Evolutionary conservation across 805 yeast genomes (phyloP), one percentile per base, ranked within the genome.

Genomic region (Kluyveromyces starmeri): DNA sequence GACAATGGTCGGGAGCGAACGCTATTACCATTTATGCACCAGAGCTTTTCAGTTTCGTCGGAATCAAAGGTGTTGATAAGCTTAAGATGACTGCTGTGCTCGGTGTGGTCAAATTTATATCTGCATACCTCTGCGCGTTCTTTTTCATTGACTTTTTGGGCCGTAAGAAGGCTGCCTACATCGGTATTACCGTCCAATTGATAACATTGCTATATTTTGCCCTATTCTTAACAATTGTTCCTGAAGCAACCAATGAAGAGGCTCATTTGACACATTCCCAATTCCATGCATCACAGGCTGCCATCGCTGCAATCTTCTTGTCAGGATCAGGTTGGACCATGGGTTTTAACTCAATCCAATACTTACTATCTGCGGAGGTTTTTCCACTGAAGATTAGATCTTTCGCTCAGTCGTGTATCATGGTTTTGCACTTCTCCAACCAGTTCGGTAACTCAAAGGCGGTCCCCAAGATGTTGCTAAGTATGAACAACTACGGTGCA

Each of bases 121-220:
- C 65, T 20, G 62, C 70, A 14, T 50, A 65, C 22, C 43, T 65
- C 14, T 69, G 70, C 68, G 58, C 68, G 10, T 55, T 68, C 35
- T 55, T 64, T 36, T 54, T 70, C 28, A 70, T 70, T 28, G 76
- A 71, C 39, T 52, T 50, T 7, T 56, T 57, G 35, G 75, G 75
- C 7, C 61, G 75, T 38, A 61, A 71, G 20, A 44, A 58, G 5
- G 62, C 71, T 5, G 55, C 67, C 30, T 43, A 67, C 35, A 46
- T 46, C 25, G 62, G 64, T 15, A 52, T 69, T 1, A 35, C 56
- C 2, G 59, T 65, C 1, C 67, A 73, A 44, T 53, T 68, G 1
- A 32, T 67, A 13, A 60, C 67, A 37, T 61, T 70, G 58, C 68
- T 64, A 61, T 69, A 68, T 47, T 58, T 70, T 38, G 74, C 73